phyloP scores from a whole-genome alignment of 2,329 filamentous ascomycete species.

The Trichoderma brevicompactum region DNA sequence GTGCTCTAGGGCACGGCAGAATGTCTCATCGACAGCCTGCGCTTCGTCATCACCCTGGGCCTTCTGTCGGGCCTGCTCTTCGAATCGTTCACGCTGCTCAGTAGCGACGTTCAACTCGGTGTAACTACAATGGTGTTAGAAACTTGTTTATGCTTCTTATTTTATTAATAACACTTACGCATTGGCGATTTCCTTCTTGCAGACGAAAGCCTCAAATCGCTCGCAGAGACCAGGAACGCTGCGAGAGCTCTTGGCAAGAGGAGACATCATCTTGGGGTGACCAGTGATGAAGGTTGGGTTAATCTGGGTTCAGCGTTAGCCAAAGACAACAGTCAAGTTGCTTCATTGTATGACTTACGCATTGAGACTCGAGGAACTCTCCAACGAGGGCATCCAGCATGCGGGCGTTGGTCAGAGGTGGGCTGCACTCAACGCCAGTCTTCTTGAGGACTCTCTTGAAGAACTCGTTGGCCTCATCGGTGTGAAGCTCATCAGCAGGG shows the following conservation, averaged over 20 bases:
- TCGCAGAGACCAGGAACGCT: constrained; percentile 83
- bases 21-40: constrained; percentile 93
- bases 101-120: constrained; percentile 94
- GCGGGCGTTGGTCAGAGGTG: constrained; percentile 88
- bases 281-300: constrained; percentile 72
- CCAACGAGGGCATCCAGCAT: constrained; percentile 96
- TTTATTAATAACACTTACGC: constrained; percentile 51
- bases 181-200: constrained; percentile 81
- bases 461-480: constrained; percentile 85
- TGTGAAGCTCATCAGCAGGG: constrained; percentile 85
- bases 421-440: constrained; percentile 85
- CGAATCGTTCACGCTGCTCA: constrained; percentile 81
- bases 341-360: constrained; percentile 47
- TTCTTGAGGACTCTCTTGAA: constrained; percentile 83
- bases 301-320: constrained; percentile 46
- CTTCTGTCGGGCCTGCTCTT: constrained; percentile 96
- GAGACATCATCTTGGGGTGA: constrained; percentile 77
- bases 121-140: constrained; percentile 53
- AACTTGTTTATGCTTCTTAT: not conserved
- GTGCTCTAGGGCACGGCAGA: constrained; percentile 87
- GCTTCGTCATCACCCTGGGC: constrained; percentile 96
- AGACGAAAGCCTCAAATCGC: constrained; percentile 94
- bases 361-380: constrained; percentile 93
- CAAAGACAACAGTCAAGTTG: not conserved
- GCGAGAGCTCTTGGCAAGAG: constrained; percentile 94